Evolutionary conservation across 2,329 filamentous ascomycete species (phyloP).

Genomic region (Leptographium wingfieldii): DNA sequence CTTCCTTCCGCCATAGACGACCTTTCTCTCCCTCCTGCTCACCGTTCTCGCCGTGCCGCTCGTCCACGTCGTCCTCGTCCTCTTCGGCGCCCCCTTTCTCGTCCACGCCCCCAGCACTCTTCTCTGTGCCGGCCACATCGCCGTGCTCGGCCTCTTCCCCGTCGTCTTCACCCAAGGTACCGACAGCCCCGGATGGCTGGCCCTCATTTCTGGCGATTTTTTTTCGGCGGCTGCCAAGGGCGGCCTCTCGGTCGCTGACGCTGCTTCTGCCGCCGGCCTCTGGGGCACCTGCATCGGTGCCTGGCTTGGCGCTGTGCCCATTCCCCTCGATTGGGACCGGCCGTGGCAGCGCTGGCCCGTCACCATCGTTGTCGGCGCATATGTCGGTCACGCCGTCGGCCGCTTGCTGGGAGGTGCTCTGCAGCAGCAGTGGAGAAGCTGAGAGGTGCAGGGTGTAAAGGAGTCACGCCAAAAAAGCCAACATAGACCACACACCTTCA

Average conservation of each 20-base stretch:
- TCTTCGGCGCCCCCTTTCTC: constrained; percentile 85
- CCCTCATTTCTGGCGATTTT: constrained; percentile 41
- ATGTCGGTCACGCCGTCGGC: constrained; percentile 63
- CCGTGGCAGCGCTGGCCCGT: constrained; percentile 98
- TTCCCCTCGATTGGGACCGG: constrained; percentile 96
- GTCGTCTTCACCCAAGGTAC: constrained; percentile 80
- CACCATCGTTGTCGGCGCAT: constrained; percentile 74
- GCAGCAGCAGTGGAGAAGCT: neutral
- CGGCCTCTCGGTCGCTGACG: constrained; percentile 20
- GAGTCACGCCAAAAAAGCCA: neutral
- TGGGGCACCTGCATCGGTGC: constrained; percentile 70
- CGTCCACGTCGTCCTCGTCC: constrained; percentile 53
- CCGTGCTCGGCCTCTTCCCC: constrained; percentile 65
- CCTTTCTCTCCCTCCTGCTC: constrained; percentile 39
- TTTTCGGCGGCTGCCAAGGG: neutral
- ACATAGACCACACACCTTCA: neutral
- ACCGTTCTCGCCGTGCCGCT: constrained; percentile 57
- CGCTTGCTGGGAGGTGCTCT: constrained; percentile 43
- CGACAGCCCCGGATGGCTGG: constrained; percentile 55
- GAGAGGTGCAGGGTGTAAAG: neutral
- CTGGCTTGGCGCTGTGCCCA: constrained; percentile 89
- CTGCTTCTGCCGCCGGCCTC: constrained; percentile 72
- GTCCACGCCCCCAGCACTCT: constrained; percentile 68
- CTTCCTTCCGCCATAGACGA: constrained; percentile 21
- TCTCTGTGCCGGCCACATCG: constrained; percentile 69